Conservation (phyloP, 2,329 filamentous ascomycete species). For the Penicillium sp. region DNA sequence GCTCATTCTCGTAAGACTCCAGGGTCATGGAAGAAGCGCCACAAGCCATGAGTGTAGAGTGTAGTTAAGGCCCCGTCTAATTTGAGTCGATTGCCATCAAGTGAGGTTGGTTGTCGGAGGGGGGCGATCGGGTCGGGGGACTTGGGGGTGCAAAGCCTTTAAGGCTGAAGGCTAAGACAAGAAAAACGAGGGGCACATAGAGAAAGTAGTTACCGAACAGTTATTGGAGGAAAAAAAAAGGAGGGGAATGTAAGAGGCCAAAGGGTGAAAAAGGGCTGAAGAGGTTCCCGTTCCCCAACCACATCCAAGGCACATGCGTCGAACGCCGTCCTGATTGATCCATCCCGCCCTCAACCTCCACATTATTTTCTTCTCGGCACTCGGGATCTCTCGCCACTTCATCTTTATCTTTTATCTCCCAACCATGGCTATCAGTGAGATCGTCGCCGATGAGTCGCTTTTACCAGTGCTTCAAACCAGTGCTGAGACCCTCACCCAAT, state of each 20-base stretch:
- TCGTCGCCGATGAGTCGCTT: constrained; percentile 67
- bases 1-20: constrained; percentile 33
- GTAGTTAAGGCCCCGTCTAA: background rate
- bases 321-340: constrained; percentile 17
- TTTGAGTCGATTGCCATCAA: constrained; percentile 6
- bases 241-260: constrained; percentile 3
- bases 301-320: constrained; percentile 20
- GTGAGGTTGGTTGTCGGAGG: background rate
- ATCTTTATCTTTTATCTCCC: constrained; percentile 6
- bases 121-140: background rate
- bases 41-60: constrained; percentile 38
- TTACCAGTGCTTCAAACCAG: constrained; percentile 70
- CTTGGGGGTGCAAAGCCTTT: background rate
- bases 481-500: constrained; percentile 71
- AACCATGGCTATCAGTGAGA: constrained; percentile 57
- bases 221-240: constrained; percentile 8
- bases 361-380: constrained; percentile 14
- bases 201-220: background rate
- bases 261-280: constrained; percentile 7
- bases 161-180: background rate
- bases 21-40: constrained; percentile 42
- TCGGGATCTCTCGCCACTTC: constrained; percentile 12
- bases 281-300: constrained; percentile 19
- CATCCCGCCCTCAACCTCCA: constrained; percentile 9
- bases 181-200: constrained; percentile 4